phyloP scores from a whole-genome alignment of 202 grass and related monocot genomes.

The Panicum virgatum region DNA sequence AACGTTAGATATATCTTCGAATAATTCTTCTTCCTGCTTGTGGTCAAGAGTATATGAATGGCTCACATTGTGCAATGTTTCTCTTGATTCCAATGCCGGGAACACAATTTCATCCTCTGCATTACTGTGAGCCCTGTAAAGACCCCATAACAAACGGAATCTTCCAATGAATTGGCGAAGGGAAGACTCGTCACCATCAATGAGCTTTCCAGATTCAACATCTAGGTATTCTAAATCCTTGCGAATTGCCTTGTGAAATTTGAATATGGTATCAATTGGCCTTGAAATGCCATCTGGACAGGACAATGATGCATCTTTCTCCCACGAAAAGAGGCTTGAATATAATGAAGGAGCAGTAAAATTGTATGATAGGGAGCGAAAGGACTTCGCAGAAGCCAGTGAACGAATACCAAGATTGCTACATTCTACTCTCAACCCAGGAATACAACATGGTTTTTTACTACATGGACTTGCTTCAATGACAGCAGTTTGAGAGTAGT shows the following conservation, averaged over 20 bases:
- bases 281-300: conserved; percentile 55
- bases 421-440: conserved; percentile 75
- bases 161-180: conserved; percentile 85
- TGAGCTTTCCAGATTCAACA: conserved; percentile 82
- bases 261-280: conserved; percentile 94
- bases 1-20: conserved; percentile 74
- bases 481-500: conserved; percentile 43
- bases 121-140: conserved; percentile 93
- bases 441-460: conserved; percentile 80
- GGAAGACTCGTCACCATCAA: conserved; percentile 69
- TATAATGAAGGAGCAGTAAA: conserved; percentile 63
- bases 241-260: conserved; percentile 94
- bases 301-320: conserved; percentile 51
- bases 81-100: conserved; percentile 90
- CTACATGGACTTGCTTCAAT: conserved; percentile 47
- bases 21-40: conserved; percentile 96
- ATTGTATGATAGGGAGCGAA: conserved; percentile 56
- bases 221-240: conserved; percentile 92
- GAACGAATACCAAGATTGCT: conserved; percentile 54
- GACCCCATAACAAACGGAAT: conserved; percentile 89
- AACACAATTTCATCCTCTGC: conserved; percentile 97
- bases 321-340: conserved; percentile 81
- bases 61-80: conserved; percentile 91
- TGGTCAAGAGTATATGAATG: conserved; percentile 96
- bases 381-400: conserved; percentile 52